Evolutionary conservation across 352 stramenopile genomes (phyloP).

Genomic region (Thraustochytrium striatum): DNA sequence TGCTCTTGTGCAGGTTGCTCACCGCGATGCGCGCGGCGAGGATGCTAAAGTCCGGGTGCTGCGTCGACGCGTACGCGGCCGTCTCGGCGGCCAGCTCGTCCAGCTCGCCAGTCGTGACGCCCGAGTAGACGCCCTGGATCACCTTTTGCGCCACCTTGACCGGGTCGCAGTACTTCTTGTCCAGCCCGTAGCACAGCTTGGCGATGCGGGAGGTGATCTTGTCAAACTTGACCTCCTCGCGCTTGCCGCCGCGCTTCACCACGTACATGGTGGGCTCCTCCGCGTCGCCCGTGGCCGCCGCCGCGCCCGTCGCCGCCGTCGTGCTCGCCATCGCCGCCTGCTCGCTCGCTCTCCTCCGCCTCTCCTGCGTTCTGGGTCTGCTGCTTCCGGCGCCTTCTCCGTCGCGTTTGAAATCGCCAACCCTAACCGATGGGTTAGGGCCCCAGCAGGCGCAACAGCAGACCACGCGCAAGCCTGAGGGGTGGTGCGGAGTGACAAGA

Average conservation of each 20-base stretch:
- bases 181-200: conserved; percentile 96
- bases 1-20: conserved; percentile 99
- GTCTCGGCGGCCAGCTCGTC: conserved; percentile 97
- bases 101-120: conserved; percentile 95
- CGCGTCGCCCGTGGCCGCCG: neutral
- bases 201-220: conserved; percentile 89
- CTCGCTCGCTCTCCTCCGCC: no score
- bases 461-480: no score
- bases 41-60: conserved; percentile 97
- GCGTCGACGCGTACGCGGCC: conserved; percentile 88
- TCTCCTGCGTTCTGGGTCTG: no score
- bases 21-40: conserved; percentile 95
- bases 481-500: no score
- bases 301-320: neutral
- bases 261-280: conserved; percentile 70
- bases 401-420: no score
- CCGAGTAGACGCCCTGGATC: conserved; percentile 95
- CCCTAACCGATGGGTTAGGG: no score
- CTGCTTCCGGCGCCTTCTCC: no score
- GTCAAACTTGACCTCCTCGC: conserved; percentile 82
- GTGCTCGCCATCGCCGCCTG: no score
- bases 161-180: conserved; percentile 58
- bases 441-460: no score
- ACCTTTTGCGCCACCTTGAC: conserved; percentile 91
- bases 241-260: conserved; percentile 76